Evolutionary conservation across 129 eudicot species (phyloP).

Genomic region (Flaveria trinervia): DNA sequence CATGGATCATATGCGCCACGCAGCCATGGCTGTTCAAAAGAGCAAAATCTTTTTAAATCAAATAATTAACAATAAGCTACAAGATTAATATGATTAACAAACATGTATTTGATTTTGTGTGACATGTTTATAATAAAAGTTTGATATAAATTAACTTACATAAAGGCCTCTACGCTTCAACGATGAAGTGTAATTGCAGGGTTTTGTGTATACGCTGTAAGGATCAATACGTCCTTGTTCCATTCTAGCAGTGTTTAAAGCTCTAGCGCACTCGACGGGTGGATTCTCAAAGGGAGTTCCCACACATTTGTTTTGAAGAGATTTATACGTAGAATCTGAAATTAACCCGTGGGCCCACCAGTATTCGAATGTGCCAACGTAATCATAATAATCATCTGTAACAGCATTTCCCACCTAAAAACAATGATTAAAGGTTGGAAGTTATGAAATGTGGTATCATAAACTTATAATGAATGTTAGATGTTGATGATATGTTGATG

Average conservation of each 20-base stretch:
- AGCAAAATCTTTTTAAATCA: neutral
- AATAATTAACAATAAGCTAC: neutral
- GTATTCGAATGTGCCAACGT: constrained; percentile 90
- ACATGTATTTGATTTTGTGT: neutral
- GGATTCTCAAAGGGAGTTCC: constrained; percentile 70
- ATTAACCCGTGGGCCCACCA: constrained; percentile 98
- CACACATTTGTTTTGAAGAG: constrained; percentile 56
- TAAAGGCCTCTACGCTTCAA: constrained; percentile 73
- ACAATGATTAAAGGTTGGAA: constrained; percentile 16
- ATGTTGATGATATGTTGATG: constrained; percentile 6
- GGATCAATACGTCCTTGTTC: constrained; percentile 90
- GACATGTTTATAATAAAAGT: neutral
- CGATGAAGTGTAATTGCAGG: constrained; percentile 60
- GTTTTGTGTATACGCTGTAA: constrained; percentile 77
- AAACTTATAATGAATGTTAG: neutral
- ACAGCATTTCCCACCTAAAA: constrained; percentile 94
- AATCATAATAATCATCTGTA: constrained; percentile 91
- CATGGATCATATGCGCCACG: constrained; percentile 94
- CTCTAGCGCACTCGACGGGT: constrained; percentile 54
- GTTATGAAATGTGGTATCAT: neutral
- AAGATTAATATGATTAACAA: neutral
- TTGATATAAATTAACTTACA: constrained; percentile 51
- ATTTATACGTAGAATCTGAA: constrained; percentile 91
- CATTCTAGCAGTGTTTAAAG: constrained; percentile 51
- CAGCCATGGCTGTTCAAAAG: constrained; percentile 80